These are phyloP conservation scores for Abrus precatorius DNA, from an alignment of 306 rosid genomes.

Conservation along the genomic window DNA sequence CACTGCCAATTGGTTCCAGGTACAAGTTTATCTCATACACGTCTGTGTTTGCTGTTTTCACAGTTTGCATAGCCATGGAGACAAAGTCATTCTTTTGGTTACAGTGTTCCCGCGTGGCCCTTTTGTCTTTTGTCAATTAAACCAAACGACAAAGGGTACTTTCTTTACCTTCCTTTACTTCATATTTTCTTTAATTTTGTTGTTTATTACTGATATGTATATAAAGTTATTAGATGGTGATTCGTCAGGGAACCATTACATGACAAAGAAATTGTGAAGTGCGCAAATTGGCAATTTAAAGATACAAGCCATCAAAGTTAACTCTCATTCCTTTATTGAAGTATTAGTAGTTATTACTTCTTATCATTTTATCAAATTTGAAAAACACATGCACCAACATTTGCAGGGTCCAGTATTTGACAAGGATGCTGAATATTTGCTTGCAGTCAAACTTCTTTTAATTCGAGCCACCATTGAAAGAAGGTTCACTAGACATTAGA, in stretches of 20 bases:
- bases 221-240: not conserved
- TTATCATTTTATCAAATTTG: constrained; percentile 19
- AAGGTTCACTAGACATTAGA: constrained; percentile 16
- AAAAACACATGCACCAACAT: not conserved
- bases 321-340: constrained; percentile 1
- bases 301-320: not conserved
- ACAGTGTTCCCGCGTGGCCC: constrained; percentile 31
- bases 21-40: not conserved
- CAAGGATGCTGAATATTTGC: not conserved
- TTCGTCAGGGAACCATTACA: not conserved
- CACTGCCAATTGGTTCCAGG: constrained; percentile 28
- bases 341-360: not conserved
- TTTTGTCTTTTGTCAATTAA: constrained; percentile 15
- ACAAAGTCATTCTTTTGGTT: constrained; percentile 15
- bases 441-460: not conserved
- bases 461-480: not conserved
- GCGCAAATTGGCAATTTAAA: not conserved
- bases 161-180: constrained; percentile 4
- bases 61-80: constrained; percentile 17
- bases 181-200: constrained; percentile 17
- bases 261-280: not conserved
- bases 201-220: not conserved
- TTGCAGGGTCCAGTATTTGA: not conserved
- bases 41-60: not conserved
- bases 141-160: constrained; percentile 35